Base-by-base conservation (phyloP, 768 basidiomycete species). In the Pisolithus marmoratus region DNA sequence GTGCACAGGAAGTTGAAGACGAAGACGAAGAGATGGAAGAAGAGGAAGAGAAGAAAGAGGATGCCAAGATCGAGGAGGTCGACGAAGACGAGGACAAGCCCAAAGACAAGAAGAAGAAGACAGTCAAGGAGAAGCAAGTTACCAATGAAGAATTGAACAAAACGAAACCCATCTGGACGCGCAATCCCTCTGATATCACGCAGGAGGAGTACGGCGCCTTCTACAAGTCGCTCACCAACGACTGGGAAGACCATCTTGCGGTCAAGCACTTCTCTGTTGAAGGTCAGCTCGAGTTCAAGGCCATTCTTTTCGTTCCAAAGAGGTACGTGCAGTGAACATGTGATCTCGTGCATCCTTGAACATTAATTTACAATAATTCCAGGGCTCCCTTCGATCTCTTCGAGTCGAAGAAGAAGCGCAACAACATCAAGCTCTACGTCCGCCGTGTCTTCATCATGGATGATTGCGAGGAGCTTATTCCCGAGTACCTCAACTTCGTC, bases 391-490 rank as follows among this genome's bases (percentile, higher is more conserved):
- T 98, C 74, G 96, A 99, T 67, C 87, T 99, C 70, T 99, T 99
- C 76, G 96, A 99, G 79, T 90, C 90, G 55, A 98, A 99, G 88
- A 98, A 98, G 90, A 98, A 98, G 84, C 91, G 95, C 65, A 97
- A 97, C 83, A 98, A 98, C 88, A 98, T 99, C 83, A 99, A 99
- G 78, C 94, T 99, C 70, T 99, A 98, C 70, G 96, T 99, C 62
- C 92, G 96, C 79, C 93, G 96, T 52, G 95, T 98, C 66, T 98
- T 99, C 82, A 98, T 99, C 82, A 97, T 96, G 92, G 96, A 99
- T 74, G 94, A 96, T 73, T 98, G 95, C 71, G 95, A 98, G 78
- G 96, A 99, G 66, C 79, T 96, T 68, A 98, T 95, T 67, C 95
- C 95, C 61, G 95, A 98, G 72, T 98, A 98, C 81, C 91, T 97